phyloP scores from a whole-genome alignment of 192 early-diverging fungal species.

The Umbelopsis sp. region DNA sequence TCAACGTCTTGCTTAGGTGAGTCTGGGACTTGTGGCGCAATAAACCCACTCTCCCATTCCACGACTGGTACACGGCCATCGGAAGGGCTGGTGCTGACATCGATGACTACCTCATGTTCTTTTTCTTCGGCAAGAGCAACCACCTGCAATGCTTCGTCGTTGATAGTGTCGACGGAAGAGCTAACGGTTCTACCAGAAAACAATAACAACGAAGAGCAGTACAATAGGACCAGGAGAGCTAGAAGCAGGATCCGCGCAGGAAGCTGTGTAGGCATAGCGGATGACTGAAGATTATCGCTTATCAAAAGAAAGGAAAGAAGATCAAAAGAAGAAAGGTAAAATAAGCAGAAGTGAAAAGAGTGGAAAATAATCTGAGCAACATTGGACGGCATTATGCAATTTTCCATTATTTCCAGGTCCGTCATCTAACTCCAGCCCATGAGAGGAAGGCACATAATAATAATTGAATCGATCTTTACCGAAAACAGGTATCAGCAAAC shows the following conservation, averaged over 20 bases:
- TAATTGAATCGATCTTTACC: background rate
- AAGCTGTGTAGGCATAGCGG: background rate
- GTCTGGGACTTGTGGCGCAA: background rate
- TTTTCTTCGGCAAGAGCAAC: conserved; percentile 14
- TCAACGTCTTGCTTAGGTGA: background rate
- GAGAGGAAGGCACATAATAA: background rate
- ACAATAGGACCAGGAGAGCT: background rate
- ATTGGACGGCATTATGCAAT: background rate
- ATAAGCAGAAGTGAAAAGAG: no score
- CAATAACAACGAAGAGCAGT: conserved; percentile 10
- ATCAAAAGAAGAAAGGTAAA: background rate
- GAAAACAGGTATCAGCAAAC: background rate
- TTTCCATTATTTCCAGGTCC: background rate
- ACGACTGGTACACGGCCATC: background rate
- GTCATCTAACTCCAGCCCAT: background rate
- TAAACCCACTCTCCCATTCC: background rate
- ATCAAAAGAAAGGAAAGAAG: background rate
- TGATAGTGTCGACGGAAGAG: background rate
- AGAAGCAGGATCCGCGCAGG: conserved; percentile 1
- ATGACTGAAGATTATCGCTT: background rate
- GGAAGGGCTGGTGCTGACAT: background rate
- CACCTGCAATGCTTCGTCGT: background rate
- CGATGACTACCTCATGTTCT: background rate
- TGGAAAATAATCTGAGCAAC: no score
- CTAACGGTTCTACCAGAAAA: background rate